Evolutionary conservation across 306 rosid species (phyloP), one percentile per base, ranked within the genome.

Genomic region (Dryas drummondii): DNA sequence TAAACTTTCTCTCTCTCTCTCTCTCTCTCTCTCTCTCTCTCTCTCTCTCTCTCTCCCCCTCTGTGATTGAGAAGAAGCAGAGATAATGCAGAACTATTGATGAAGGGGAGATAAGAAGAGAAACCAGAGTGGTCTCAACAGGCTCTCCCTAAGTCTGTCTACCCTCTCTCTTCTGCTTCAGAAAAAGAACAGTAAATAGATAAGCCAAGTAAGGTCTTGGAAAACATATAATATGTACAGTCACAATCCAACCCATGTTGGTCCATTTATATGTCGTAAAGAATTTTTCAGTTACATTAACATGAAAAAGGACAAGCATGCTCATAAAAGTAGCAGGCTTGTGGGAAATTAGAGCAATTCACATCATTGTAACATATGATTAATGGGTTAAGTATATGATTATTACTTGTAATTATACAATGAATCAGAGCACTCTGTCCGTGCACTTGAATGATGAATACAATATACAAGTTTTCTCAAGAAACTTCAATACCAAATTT

Each of bases 121-220:
- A 22, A 55, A 61, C 22, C 22, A 22, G 73, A 40, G 22, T 22
- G 22, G 22, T 22, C 22, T 22, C 22, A 0, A 22, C 22, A 22
- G 22, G 22, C 60, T 55, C 60, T 14, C 16, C 27, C 63, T 22
- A 22, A 22, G 22, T 22, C 22, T 22, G 22, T 1, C 22, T 22
- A 22, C 22, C 22, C 22, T 22, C 22, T 22, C 22, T 22, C 22
- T 22, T 22, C 22, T 22, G 61, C 9, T 7, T 7, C 37, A 53
- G 62, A 22, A 70, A 70, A 52, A 70, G 10, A 14, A 2, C 48
- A 37, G 42, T 54, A 71, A 9, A 17, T 42, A 53, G 75, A 71
- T 54, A 55, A 71, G 75, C 65, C 58, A 53, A 61, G 41, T 11
- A 70, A 51, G 44, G 61, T 17, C 58, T 8, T 13, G 72, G 61